A percentile compares a stretch with the other conserved stretches of the same genome.
Evolutionary conservation across 352 stramenopile genomes (phyloP).

Genomic region (Phytophthora cactorum): DNA sequence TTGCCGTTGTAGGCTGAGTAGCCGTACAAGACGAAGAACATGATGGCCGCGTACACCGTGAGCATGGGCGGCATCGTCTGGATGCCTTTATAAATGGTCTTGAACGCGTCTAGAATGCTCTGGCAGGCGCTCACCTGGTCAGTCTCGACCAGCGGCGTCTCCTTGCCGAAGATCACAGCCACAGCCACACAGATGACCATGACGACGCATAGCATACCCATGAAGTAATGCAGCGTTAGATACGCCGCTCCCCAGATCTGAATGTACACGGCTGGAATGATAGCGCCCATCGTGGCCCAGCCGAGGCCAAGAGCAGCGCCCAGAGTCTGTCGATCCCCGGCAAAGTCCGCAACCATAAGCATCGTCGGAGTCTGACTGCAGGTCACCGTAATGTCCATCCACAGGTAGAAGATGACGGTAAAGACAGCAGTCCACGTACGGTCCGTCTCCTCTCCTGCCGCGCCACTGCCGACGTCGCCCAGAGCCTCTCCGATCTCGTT

Average conservation of each 20-base stretch:
- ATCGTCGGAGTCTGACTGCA: slow-evolving; percentile 39
- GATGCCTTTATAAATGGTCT: slow-evolving; percentile 46
- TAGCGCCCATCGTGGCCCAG: slow-evolving; percentile 36
- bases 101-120: slow-evolving; percentile 39
- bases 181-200: slow-evolving; percentile 36
- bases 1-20: slow-evolving; percentile 73
- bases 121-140: slow-evolving; percentile 11
- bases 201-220: slow-evolving; percentile 43
- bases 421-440: slow-evolving; percentile 40
- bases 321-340: slow-evolving; percentile 45
- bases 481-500: slow-evolving; percentile 32
- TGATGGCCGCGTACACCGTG: slow-evolving; percentile 47
- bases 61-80: slow-evolving; percentile 44
- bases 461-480: slow-evolving; percentile 28
- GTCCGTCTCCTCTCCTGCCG: slow-evolving; percentile 26
- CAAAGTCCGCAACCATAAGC: slow-evolving; percentile 51
- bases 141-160: slow-evolving; percentile 37
- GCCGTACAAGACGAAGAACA: slow-evolving; percentile 60
- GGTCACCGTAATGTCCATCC: slow-evolving; percentile 58
- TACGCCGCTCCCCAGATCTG: slow-evolving; percentile 45
- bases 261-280: slow-evolving; percentile 49
- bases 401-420: slow-evolving; percentile 49
- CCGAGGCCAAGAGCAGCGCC: slow-evolving; percentile 33
- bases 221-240: slow-evolving; percentile 43
- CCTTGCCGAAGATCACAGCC: slow-evolving; percentile 42